Evolutionary conservation across 352 stramenopile species (phyloP).

Genomic region (Elongisporangium undulatum): DNA sequence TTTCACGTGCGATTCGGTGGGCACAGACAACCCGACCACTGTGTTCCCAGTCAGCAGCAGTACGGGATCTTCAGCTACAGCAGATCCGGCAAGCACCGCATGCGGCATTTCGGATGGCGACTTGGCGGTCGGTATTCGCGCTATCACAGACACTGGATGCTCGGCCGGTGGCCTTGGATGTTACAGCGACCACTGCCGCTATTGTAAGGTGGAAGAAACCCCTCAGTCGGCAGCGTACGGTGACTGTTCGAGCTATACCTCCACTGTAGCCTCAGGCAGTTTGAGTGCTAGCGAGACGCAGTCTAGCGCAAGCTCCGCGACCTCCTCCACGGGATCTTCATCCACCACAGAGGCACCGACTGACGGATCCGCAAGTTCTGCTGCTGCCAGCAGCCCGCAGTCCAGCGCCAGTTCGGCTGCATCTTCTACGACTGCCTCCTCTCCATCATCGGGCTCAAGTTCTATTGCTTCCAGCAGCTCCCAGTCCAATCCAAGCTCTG

Average conservation of each 20-base stretch:
- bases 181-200: constrained; percentile 31
- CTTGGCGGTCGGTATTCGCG: constrained; percentile 22
- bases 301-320: constrained; percentile 3
- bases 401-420: constrained; percentile 24
- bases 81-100: constrained; percentile 1
- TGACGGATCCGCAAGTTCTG: not conserved
- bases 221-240: constrained; percentile 26
- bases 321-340: constrained; percentile 2
- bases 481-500: constrained; percentile 3
- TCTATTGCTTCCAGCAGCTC: constrained; percentile 17
- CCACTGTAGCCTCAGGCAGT: constrained; percentile 9
- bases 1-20: constrained; percentile 3
- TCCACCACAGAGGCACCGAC: not conserved
- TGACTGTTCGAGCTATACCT: constrained; percentile 15
- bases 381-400: too few relatives aligned
- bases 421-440: constrained; percentile 36
- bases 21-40: not conserved
- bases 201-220: constrained; percentile 26
- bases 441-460: constrained; percentile 21
- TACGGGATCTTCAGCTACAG: not conserved
- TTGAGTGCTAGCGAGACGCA: not conserved
- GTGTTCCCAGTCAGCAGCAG: not conserved
- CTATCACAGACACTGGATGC: constrained; percentile 20
- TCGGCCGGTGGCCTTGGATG: constrained; percentile 31
- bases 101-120: constrained; percentile 30